These are phyloP conservation scores for Suillus decipiens DNA, from an alignment of 768 basidiomycete genomes.

Conservation along the genomic window DNA sequence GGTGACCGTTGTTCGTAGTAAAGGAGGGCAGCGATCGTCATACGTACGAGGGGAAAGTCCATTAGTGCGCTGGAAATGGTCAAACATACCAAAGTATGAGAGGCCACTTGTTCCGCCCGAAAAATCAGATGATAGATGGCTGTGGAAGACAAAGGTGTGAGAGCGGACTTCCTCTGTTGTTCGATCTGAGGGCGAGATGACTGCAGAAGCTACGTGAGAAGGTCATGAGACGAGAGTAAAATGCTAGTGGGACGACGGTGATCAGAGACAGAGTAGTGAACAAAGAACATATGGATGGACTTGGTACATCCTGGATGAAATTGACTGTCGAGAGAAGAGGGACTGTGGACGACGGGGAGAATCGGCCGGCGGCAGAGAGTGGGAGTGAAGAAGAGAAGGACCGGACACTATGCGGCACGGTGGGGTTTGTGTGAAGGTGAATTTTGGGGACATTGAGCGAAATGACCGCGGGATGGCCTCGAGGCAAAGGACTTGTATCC, in stretches of 20 bases:
- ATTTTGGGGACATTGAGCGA: not conserved
- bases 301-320: not conserved
- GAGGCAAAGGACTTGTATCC: not conserved
- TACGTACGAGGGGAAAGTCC: not conserved
- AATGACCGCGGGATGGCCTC: slow-evolving; percentile 6
- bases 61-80: not conserved
- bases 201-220: not conserved
- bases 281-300: not conserved
- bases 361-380: not conserved
- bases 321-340: not conserved
- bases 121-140: not conserved
- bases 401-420: slow-evolving; percentile 6
- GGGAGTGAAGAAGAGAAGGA: slow-evolving; percentile 2
- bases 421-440: not conserved
- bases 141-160: not conserved
- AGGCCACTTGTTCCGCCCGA: not conserved
- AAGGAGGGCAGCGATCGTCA: not conserved
- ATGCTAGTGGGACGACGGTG: slow-evolving; percentile 4
- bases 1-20: not conserved
- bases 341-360: not conserved
- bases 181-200: not conserved
- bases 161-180: not conserved
- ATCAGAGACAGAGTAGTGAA: not conserved
- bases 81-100: not conserved
- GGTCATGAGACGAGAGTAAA: not conserved